phyloP scores from a whole-genome alignment of 2,329 filamentous ascomycete genomes.

The Exophiala viscosa region DNA sequence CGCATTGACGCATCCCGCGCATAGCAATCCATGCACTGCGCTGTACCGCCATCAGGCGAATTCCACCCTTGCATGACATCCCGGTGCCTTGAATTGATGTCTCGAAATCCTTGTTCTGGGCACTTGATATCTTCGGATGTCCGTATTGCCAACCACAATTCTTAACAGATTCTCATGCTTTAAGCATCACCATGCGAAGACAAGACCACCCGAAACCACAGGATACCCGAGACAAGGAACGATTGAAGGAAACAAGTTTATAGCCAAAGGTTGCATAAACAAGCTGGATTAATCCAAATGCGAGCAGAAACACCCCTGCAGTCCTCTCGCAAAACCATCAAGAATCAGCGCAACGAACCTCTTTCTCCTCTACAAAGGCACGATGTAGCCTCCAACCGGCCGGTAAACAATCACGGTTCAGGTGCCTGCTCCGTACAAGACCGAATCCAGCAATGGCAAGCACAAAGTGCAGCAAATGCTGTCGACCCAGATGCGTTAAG shows the following conservation, averaged over 20 bases:
- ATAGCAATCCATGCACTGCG: slow-evolving; percentile 2
- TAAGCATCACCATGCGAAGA: not conserved
- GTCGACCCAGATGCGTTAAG: slow-evolving; percentile 27
- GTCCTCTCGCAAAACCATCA: slow-evolving; percentile 29
- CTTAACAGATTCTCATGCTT: not conserved
- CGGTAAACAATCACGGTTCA: slow-evolving; percentile 54
- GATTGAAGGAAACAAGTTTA: slow-evolving; percentile 12
- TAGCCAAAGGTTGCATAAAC: slow-evolving; percentile 14
- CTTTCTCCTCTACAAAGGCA: slow-evolving; percentile 10
- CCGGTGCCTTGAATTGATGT: not conserved
- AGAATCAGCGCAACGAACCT: slow-evolving; percentile 5
- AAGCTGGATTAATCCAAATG: slow-evolving; percentile 32
- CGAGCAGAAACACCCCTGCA: slow-evolving; percentile 32
- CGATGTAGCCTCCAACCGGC: slow-evolving; percentile 19
- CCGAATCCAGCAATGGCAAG: slow-evolving; percentile 82
- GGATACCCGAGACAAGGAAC: not conserved
- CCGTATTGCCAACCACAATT: not conserved
- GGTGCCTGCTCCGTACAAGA: slow-evolving; percentile 61
- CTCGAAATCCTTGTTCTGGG: not conserved
- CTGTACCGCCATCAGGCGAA: not conserved
- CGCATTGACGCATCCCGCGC: not conserved
- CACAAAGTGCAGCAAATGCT: slow-evolving; percentile 59
- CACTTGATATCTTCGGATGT: not conserved
- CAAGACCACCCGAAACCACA: not conserved
- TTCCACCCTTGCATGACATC: not conserved